Evolutionary conservation across 768 basidiomycete genomes (phyloP), one percentile per base, ranked within the genome.

Genomic region (Termitomyces sp.): DNA sequence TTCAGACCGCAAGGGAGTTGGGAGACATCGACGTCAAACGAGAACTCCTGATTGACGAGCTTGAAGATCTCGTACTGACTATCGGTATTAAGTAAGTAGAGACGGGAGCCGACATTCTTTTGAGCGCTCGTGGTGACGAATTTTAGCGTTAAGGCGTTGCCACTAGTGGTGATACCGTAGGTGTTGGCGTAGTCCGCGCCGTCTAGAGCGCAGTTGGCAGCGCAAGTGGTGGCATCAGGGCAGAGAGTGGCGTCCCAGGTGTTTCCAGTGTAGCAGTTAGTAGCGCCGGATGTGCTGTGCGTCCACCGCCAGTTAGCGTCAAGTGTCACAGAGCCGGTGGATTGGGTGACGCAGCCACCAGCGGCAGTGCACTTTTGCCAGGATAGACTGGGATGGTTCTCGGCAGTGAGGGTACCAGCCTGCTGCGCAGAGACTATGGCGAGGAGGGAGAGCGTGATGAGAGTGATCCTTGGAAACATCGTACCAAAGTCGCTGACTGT

Each of bases 231-330:
- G 3, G 36, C 36, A 14, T 37, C 36, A 16, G 36, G 36, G 36
- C 36, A 37, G 36, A 37, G 36, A 16, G 36, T 37, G 14, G 36
- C 13, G 36, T 37, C 36, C 36, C 36, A 37, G 5, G 36, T 37
- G 36, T 37, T 37, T 37, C 82, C 82, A 61, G 78, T 82, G 75
- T 83, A 83, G 66, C 82, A 77, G 69, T 76, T 76, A 57, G 69
- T 73, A 70, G 72, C 69, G 40, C 67, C 66, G 49, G 61, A 64
- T 59, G 69, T 72, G 49, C 66, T 65, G 70, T 81, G 79, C 46
- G 79, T 66, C 80, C 80, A 83, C 59, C 82, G 80, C 81, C 81
- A 84, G 75, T 83, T 82, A 59, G 78, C 64, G 69, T 83, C 82
- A 68, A 84, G 76, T 46, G 78, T 76, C 64, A 84, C 72, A 32